Evolutionary conservation across 352 stramenopile genomes (phyloP).

Genomic region (Pythium scleroteichum): DNA sequence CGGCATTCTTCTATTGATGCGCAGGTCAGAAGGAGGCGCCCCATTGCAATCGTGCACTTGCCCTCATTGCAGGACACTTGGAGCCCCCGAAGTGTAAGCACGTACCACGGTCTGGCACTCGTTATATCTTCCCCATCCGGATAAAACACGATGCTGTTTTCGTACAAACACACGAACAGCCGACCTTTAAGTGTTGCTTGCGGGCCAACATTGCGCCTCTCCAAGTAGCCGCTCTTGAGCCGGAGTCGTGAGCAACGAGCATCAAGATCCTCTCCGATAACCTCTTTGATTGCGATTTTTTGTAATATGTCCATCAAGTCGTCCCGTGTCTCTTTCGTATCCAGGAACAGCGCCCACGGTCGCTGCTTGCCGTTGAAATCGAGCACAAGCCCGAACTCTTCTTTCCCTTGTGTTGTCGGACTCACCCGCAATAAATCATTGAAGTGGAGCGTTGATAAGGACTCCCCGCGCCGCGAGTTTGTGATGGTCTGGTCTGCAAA

Average conservation of each 20-base stretch:
- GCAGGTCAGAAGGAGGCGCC: constrained; percentile 60
- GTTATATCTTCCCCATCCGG: constrained; percentile 62
- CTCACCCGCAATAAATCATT: constrained; percentile 59
- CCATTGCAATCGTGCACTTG: constrained; percentile 63
- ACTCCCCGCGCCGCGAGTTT: constrained; percentile 76
- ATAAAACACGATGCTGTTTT: constrained; percentile 81
- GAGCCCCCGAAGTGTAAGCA: constrained; percentile 64
- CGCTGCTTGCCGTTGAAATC: constrained; percentile 65
- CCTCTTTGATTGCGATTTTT: constrained; percentile 68
- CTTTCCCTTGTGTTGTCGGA: constrained; percentile 39
- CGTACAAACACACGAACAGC: constrained; percentile 76
- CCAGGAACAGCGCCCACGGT: constrained; percentile 79
- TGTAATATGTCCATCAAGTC: constrained; percentile 71
- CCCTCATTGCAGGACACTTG: constrained; percentile 66
- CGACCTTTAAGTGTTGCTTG: constrained; percentile 76
- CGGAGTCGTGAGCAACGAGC: constrained; percentile 65
- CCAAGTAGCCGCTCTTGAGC: constrained; percentile 71
- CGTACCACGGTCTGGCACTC: constrained; percentile 72
- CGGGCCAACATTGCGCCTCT: constrained; percentile 74
- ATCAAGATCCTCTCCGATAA: constrained; percentile 67
- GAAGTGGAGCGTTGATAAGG: constrained; percentile 76
- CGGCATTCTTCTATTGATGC: constrained; percentile 53
- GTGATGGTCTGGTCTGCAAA: constrained; percentile 86
- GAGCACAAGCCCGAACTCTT: constrained; percentile 72
- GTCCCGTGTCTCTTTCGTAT: constrained; percentile 69